phyloP scores from a whole-genome alignment of 2,329 filamentous ascomycete genomes.

The Beauveria sp. region DNA sequence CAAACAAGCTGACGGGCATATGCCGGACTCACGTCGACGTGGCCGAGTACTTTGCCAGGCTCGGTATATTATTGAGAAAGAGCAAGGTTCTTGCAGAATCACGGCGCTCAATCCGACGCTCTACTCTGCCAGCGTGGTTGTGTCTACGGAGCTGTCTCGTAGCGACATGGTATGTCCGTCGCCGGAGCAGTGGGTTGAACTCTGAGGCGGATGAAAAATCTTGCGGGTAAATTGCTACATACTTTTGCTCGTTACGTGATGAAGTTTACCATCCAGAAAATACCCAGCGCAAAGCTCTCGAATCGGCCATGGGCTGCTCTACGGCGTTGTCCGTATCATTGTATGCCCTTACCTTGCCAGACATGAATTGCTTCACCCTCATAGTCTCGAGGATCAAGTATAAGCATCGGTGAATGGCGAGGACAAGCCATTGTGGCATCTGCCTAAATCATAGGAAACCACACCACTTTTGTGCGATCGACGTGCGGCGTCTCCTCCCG shows the following conservation, averaged over 20 bases:
- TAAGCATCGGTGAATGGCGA: no score
- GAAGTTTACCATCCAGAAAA: neutral
- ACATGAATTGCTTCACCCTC: neutral
- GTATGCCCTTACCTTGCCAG: neutral
- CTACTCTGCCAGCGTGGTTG: neutral
- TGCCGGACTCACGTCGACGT: no score
- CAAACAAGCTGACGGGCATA: neutral
- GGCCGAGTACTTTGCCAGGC: neutral
- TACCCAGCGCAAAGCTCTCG: neutral
- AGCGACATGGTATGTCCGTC: neutral
- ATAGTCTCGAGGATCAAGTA: no score
- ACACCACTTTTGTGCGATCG: conserved; percentile 20
- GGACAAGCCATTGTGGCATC: neutral
- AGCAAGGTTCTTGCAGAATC: neutral
- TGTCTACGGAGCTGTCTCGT: neutral
- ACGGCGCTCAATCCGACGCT: neutral
- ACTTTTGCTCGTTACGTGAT: neutral
- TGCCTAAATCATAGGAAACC: conserved; percentile 19
- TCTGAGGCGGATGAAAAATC: neutral
- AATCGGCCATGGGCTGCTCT: no score
- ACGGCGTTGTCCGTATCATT: neutral
- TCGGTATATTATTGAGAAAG: neutral
- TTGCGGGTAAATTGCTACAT: neutral
- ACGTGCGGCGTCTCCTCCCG: conserved; percentile 27
- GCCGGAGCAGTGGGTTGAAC: neutral